These are phyloP conservation scores for Begonia fuchsioides DNA, from an alignment of 306 rosid genomes.

Conservation along the genomic window DNA sequence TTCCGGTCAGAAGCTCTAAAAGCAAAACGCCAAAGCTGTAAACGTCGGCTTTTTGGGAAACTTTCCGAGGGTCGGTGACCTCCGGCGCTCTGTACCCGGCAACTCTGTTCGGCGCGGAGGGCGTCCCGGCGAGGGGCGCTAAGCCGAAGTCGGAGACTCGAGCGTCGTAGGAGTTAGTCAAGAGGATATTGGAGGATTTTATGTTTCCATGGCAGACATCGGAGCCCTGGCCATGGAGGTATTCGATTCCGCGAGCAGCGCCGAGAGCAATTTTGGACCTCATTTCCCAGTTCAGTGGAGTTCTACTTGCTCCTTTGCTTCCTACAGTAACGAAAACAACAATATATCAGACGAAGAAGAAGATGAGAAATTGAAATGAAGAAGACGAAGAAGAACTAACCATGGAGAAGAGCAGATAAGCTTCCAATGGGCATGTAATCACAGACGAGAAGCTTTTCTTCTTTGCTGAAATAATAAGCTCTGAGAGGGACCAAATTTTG, in stretches of 20 bases:
- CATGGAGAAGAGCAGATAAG: conserved; percentile 40
- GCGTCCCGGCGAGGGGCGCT: conserved; percentile 37
- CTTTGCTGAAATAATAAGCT: conserved; percentile 32
- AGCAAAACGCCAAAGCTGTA: conserved; percentile 42
- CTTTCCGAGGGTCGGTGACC: conserved; percentile 40
- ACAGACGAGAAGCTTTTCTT: conserved; percentile 43
- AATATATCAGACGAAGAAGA: no score
- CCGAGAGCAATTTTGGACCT: conserved; percentile 34
- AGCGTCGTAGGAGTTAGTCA: conserved; percentile 27
- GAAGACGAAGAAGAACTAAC: no score
- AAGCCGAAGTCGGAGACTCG: conserved; percentile 37
- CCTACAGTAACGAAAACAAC: conserved; percentile 11
- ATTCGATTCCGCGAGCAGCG: conserved; percentile 29
- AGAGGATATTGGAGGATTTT: conserved; percentile 35
- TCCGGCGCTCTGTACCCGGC: conserved; percentile 42
- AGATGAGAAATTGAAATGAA: not conserved
- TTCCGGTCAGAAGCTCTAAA: conserved; percentile 35
- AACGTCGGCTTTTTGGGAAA: conserved; percentile 39
- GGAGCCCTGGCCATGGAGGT: conserved; percentile 33
- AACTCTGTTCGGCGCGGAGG: conserved; percentile 31
- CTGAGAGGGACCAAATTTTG: conserved; percentile 30
- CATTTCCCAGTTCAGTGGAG: conserved; percentile 39
- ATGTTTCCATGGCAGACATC: conserved; percentile 34
- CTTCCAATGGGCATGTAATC: conserved; percentile 56
- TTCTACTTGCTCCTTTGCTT: conserved; percentile 39